Conservation (phyloP, 345 rosid species). For the Gossypium sturtianum region DNA sequence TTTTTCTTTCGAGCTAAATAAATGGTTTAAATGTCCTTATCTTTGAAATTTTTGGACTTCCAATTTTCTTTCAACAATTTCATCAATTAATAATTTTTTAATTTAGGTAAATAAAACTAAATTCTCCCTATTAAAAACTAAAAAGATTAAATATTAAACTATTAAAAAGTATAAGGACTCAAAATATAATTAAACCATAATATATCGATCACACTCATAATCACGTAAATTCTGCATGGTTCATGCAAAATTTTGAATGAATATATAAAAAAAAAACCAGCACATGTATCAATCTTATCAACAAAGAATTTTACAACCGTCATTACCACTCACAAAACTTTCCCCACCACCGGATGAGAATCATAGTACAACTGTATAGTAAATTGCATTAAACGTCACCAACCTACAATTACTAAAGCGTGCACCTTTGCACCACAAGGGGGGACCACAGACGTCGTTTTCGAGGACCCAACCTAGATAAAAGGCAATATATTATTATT, state of each 20-base stretch:
- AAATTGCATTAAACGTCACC: neutral
- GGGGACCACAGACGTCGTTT: slow-evolving; percentile 9
- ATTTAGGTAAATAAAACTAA: too few species aligned
- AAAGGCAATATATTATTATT: neutral
- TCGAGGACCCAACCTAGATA: neutral
- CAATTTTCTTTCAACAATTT: too few species aligned
- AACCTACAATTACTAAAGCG: neutral
- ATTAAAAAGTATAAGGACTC: too few species aligned
- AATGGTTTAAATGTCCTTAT: too few species aligned
- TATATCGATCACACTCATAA: neutral
- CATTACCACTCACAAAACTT: neutral
- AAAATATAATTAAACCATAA: too few species aligned
- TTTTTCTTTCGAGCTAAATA: too few species aligned
- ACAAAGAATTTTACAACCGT: neutral
- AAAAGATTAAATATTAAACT: too few species aligned
- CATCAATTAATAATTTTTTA: too few species aligned
- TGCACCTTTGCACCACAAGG: neutral
- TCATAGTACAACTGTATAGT: neutral
- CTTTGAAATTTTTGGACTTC: too few species aligned
- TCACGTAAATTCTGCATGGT: neutral
- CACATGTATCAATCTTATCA: neutral
- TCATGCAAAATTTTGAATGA: neutral
- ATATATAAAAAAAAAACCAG: neutral
- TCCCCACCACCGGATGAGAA: neutral
- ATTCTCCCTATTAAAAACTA: too few species aligned